Evolutionary conservation across 116 monocot species (phyloP).

Genomic region (Iris pallida): DNA sequence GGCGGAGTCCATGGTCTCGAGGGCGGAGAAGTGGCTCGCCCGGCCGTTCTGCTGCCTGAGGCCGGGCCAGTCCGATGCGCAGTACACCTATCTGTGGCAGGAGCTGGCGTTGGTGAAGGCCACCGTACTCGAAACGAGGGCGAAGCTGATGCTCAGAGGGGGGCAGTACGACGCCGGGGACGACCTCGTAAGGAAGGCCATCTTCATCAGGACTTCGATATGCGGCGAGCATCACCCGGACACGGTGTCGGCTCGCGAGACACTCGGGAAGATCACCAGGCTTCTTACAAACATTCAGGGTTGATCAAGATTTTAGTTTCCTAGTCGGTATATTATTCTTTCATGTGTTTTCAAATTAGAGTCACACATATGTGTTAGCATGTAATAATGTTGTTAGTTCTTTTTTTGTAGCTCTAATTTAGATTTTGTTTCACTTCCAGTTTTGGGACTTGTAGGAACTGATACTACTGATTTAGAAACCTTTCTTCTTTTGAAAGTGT

Average conservation of each 20-base stretch:
- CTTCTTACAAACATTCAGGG: slow-evolving; percentile 61
- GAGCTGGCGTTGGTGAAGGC: slow-evolving; percentile 73
- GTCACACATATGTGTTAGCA: slow-evolving; percentile 25
- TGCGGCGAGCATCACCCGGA: slow-evolving; percentile 84
- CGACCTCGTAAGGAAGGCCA: slow-evolving; percentile 76
- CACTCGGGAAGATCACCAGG: slow-evolving; percentile 76
- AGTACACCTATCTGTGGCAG: slow-evolving; percentile 67
- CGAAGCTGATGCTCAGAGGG: slow-evolving; percentile 77
- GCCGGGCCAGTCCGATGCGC: slow-evolving; percentile 26
- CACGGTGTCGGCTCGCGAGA: slow-evolving; percentile 76
- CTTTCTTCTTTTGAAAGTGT: too few relatives aligned
- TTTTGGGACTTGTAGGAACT: too few relatives aligned
- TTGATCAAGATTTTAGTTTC: slow-evolving; percentile 33
- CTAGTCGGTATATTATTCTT: slow-evolving; percentile 36
- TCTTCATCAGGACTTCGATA: slow-evolving; percentile 81
- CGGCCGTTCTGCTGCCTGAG: slow-evolving; percentile 43
- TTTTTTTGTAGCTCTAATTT: neutral
- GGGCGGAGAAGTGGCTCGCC: slow-evolving; percentile 59
- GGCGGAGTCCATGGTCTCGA: slow-evolving; percentile 64
- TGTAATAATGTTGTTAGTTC: neutral
- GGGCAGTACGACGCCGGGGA: slow-evolving; percentile 72
- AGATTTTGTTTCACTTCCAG: too few relatives aligned
- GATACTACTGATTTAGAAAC: too few relatives aligned
- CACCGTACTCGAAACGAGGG: slow-evolving; percentile 73
- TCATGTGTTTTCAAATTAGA: slow-evolving; percentile 23